Conservation (phyloP, 768 basidiomycete species). For the Serendipita indica region DNA sequence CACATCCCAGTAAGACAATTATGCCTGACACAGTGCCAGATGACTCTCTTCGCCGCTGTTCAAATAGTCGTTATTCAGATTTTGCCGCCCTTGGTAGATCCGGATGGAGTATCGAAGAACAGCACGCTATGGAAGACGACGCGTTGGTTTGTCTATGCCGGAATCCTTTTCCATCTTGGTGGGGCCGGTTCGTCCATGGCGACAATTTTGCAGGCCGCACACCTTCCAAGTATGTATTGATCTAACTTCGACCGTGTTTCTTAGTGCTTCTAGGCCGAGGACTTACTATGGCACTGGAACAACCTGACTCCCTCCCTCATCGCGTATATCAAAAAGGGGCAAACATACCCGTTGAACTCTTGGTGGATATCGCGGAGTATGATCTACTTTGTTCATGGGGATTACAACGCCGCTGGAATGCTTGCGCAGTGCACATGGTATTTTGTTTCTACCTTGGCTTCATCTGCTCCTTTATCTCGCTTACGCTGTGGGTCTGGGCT, state of each 20-base stretch:
- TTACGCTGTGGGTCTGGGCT: conserved; percentile 1
- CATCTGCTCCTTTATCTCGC: neutral
- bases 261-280: no score
- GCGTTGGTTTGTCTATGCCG: conserved; percentile 4
- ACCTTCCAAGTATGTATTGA: no score
- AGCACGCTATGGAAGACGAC: neutral
- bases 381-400: neutral
- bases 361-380: neutral
- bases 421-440: neutral
- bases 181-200: neutral
- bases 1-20: neutral
- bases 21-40: neutral
- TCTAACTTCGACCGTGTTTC: no score
- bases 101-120: neutral
- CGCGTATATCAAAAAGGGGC: neutral
- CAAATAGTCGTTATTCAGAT: neutral
- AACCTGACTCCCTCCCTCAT: neutral
- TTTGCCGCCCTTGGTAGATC: neutral
- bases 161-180: neutral
- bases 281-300: neutral
- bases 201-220: no score
- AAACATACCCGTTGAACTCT: neutral
- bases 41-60: conserved; percentile 4
- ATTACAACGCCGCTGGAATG: neutral
- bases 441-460: neutral